Conservation (phyloP, 2,329 filamentous ascomycete species). For the Bipolaris bicolor region DNA sequence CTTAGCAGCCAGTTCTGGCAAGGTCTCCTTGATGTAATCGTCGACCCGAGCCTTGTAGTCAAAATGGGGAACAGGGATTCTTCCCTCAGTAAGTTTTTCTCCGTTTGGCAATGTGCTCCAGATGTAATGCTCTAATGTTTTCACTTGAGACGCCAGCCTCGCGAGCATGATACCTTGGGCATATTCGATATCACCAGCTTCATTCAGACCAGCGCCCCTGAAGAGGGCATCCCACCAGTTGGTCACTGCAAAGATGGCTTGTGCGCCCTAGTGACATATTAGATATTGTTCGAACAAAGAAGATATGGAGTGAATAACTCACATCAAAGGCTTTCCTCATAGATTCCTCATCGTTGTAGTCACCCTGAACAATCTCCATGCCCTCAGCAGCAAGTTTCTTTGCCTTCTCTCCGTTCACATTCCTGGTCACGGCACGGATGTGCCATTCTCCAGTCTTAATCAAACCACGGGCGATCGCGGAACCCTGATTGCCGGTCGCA, state of each 20-base stretch:
- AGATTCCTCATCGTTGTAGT: slow-evolving; percentile 19
- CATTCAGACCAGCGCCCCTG: slow-evolving; percentile 34
- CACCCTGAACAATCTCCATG: slow-evolving; percentile 45
- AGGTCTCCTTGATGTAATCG: slow-evolving; percentile 46
- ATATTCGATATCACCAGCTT: slow-evolving; percentile 35
- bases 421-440: slow-evolving; percentile 57
- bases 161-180: slow-evolving; percentile 49
- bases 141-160: slow-evolving; percentile 43
- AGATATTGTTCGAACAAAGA: background rate
- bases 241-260: slow-evolving; percentile 46
- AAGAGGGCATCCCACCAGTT: slow-evolving; percentile 24
- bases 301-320: background rate
- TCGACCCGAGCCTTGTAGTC: slow-evolving; percentile 51
- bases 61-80: slow-evolving; percentile 47
- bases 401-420: slow-evolving; percentile 20
- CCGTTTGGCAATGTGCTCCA: slow-evolving; percentile 53
- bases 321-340: slow-evolving; percentile 15
- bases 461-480: slow-evolving; percentile 37
- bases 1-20: slow-evolving; percentile 25
- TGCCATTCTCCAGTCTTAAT: slow-evolving; percentile 56
- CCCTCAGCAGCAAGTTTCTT: slow-evolving; percentile 37
- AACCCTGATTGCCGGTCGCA: slow-evolving; percentile 37
- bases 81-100: slow-evolving; percentile 35
- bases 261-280: slow-evolving; percentile 13
- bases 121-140: slow-evolving; percentile 51